These are phyloP conservation scores for Psophocarpus tetragonolobus DNA, from an alignment of 306 rosid genomes.

Conservation along the genomic window DNA sequence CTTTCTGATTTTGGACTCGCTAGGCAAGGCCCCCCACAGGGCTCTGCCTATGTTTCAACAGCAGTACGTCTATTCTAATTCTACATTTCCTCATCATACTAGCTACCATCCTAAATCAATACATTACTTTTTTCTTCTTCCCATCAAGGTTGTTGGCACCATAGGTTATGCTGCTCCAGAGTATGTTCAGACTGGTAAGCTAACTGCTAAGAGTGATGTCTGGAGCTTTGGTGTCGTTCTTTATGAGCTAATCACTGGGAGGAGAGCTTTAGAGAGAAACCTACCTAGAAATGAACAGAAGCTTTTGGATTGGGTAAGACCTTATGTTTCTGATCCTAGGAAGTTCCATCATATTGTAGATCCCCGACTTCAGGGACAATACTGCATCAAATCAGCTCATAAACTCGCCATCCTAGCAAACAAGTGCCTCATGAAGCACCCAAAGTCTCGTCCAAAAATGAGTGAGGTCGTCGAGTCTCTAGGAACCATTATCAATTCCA, in stretches of 20 bases:
- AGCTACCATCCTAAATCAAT: no score
- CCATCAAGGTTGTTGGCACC: constrained; percentile 84
- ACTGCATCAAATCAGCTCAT: constrained; percentile 75
- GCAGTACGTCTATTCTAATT: no score
- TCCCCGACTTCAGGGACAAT: constrained; percentile 76
- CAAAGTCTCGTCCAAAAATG: constrained; percentile 93
- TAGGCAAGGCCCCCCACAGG: constrained; percentile 90
- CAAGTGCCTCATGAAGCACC: constrained; percentile 85
- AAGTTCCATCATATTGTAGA: constrained; percentile 79
- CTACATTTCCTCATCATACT: no score
- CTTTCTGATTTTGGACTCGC: constrained; percentile 99
- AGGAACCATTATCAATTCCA: constrained; percentile 56
- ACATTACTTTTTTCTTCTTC: constrained; percentile 39
- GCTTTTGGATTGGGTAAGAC: constrained; percentile 94
- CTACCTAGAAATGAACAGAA: constrained; percentile 87
- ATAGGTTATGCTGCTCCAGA: constrained; percentile 97
- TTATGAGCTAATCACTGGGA: constrained; percentile 92
- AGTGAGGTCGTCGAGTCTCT: constrained; percentile 82
- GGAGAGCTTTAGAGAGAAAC: constrained; percentile 94
- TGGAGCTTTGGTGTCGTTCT: constrained; percentile 98
- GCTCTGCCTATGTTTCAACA: constrained; percentile 86
- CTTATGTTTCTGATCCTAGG: constrained; percentile 72
- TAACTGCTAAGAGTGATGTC: constrained; percentile 91
- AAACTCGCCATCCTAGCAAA: constrained; percentile 81
- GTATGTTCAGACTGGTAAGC: constrained; percentile 89